Conservation (phyloP, 78 protist genomes). For the Polysphondylium violaceum region DNA sequence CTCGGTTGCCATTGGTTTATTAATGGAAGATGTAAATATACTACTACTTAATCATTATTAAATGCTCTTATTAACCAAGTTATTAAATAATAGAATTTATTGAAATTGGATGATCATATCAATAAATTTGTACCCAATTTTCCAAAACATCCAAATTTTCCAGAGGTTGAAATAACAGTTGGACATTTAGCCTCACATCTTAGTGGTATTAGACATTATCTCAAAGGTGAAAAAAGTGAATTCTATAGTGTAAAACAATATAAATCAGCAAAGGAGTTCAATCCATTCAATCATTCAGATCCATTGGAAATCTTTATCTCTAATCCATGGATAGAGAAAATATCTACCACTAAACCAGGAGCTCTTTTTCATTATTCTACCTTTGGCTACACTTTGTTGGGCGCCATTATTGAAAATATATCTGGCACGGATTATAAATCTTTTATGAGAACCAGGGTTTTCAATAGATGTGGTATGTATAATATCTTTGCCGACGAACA, state of each 20-base stretch:
- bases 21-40: slow-evolving; percentile 20
- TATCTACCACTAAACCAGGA: slow-evolving; percentile 40
- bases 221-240: not conserved
- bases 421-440: slow-evolving; percentile 1
- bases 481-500: slow-evolving; percentile 26
- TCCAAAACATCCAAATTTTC: slow-evolving; percentile 38
- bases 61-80: not conserved
- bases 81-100: not conserved
- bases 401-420: slow-evolving; percentile 22
- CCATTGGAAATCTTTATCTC: slow-evolving; percentile 25
- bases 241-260: slow-evolving; percentile 36
- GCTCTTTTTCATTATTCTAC: slow-evolving; percentile 34
- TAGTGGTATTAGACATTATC: slow-evolving; percentile 72
- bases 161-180: slow-evolving; percentile 18
- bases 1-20: slow-evolving; percentile 22
- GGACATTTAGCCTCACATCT: slow-evolving; percentile 56
- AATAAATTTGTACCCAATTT: slow-evolving; percentile 11
- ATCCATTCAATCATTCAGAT: not conserved
- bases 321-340: slow-evolving; percentile 53
- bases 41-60: not conserved
- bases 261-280: not conserved
- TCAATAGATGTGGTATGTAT: slow-evolving; percentile 31
- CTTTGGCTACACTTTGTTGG: slow-evolving; percentile 49
- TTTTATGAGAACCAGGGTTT: slow-evolving; percentile 36
- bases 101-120: slow-evolving; percentile 19